Conservation (phyloP, 2,329 filamentous ascomycete genomes). For the Calonectria hongkongensis region DNA sequence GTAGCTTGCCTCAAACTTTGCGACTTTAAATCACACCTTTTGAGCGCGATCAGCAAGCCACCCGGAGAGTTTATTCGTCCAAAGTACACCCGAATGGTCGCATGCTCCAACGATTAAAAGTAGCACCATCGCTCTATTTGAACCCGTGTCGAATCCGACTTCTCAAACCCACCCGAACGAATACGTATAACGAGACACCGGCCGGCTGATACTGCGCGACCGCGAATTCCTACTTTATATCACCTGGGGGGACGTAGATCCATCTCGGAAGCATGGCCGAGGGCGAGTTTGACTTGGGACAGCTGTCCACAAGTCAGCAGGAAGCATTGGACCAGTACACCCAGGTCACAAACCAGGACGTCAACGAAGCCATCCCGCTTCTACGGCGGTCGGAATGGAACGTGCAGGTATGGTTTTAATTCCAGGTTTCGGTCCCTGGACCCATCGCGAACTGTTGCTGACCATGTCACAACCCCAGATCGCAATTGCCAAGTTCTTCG, state of each 20-base stretch:
- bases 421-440: no score
- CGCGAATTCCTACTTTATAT: background rate
- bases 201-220: slow-evolving; percentile 4
- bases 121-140: slow-evolving; percentile 13
- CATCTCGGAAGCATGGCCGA: slow-evolving; percentile 58
- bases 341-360: slow-evolving; percentile 89
- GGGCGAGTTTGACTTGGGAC: slow-evolving; percentile 72
- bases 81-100: background rate
- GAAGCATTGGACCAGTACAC: slow-evolving; percentile 91
- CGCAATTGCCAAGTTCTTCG: slow-evolving; percentile 97
- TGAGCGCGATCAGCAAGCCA: background rate
- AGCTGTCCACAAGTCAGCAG: slow-evolving; percentile 86
- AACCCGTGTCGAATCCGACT: background rate
- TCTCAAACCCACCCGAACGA: background rate
- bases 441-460: slow-evolving; percentile 17
- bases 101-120: slow-evolving; percentile 22
- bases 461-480: slow-evolving; percentile 69
- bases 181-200: background rate
- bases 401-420: slow-evolving; percentile 79
- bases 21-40: background rate
- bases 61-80: slow-evolving; percentile 4
- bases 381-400: slow-evolving; percentile 96
- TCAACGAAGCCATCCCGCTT: slow-evolving; percentile 84
- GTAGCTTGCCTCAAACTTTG: background rate
- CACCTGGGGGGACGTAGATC: background rate